Percentiles rank a stretch among this genome's conserved stretches.
Evolutionary conservation across 1,284 basidiomycete species (phyloP).

Genomic region (Tylopilus orsonianus): DNA sequence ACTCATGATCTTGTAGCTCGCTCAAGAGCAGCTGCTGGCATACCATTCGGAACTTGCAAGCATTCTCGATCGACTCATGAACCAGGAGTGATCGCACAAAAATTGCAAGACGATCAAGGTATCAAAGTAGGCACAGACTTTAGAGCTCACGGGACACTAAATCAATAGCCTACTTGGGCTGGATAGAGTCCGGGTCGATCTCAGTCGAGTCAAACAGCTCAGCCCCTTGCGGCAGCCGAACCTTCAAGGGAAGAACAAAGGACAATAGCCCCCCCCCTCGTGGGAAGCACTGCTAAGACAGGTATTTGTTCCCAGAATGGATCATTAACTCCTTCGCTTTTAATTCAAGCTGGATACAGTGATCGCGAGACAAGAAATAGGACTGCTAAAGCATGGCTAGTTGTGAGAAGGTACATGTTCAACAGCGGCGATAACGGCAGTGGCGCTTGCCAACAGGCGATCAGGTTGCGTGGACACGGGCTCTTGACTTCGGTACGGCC

Average conservation of each 20-base stretch:
- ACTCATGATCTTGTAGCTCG: slow-evolving; percentile 2
- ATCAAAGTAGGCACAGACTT: not conserved
- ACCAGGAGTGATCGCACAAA: not conserved
- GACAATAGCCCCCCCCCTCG: not conserved
- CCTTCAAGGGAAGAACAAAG: slow-evolving; percentile 3
- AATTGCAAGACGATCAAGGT: slow-evolving; percentile 1
- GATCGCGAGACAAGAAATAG: slow-evolving; percentile 1
- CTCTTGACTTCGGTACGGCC: not conserved
- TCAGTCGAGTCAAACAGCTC: not conserved
- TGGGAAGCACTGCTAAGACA: slow-evolving; percentile 1
- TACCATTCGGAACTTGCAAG: not conserved
- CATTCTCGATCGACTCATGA: not conserved
- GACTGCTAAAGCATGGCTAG: slow-evolving; percentile 2
- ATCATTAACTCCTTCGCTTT: slow-evolving; percentile 3
- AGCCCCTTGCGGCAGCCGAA: not conserved
- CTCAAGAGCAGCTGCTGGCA: too few species aligned
- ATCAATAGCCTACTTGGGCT: not conserved
- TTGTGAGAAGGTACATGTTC: not conserved
- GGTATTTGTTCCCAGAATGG: not conserved
- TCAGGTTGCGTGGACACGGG: not conserved
- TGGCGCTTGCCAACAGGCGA: not conserved
- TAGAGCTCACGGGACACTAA: not conserved
- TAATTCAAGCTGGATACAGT: slow-evolving; percentile 5
- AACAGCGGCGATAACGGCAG: not conserved
- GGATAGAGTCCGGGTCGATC: not conserved